Percentiles rank a stretch among this genome's conserved stretches.
Conservation (phyloP, 495 filamentous ascomycete genomes). For the Penicillium goetzii region DNA sequence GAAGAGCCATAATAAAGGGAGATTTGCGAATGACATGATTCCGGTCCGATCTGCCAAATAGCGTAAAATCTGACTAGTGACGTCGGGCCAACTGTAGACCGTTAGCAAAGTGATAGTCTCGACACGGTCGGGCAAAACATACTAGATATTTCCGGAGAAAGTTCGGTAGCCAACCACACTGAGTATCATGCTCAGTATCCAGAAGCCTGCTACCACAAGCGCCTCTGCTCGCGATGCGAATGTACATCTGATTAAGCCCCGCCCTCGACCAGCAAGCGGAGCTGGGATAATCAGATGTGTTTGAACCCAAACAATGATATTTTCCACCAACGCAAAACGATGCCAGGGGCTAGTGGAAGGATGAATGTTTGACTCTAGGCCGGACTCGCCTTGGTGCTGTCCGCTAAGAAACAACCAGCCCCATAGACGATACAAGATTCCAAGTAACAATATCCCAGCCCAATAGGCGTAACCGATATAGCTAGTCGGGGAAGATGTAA, state of each 20-base stretch:
- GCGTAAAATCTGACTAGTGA: conserved; percentile 38
- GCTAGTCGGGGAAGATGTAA: conserved; percentile 16
- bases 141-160: conserved; percentile 47
- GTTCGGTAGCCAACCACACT: conserved; percentile 43
- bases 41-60: conserved; percentile 58
- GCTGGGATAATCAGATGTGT: conserved; percentile 42
- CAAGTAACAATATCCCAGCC: conserved; percentile 32
- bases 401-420: conserved; percentile 12
- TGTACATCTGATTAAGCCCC: conserved; percentile 39
- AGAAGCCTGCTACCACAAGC: conserved; percentile 44
- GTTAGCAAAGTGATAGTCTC: conserved; percentile 15
- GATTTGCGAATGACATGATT: conserved; percentile 54
- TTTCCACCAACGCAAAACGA: conserved; percentile 1
- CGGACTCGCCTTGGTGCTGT: conserved; percentile 1
- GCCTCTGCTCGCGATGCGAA: conserved; percentile 48
- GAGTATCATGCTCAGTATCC: conserved; percentile 43
- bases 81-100: conserved; percentile 38
- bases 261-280: conserved; percentile 33
- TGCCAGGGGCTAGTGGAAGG: neutral
- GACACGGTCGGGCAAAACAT: conserved; percentile 12
- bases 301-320: conserved; percentile 31
- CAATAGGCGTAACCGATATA: conserved; percentile 42
- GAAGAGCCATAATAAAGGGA: conserved; percentile 57
- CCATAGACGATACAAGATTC: conserved; percentile 31
- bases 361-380: conserved; percentile 16